A percentile compares a stretch with the other conserved stretches of the same genome.
Conservation (phyloP, 192 early-diverging fungal genomes). For the Coemansia aciculifera region DNA sequence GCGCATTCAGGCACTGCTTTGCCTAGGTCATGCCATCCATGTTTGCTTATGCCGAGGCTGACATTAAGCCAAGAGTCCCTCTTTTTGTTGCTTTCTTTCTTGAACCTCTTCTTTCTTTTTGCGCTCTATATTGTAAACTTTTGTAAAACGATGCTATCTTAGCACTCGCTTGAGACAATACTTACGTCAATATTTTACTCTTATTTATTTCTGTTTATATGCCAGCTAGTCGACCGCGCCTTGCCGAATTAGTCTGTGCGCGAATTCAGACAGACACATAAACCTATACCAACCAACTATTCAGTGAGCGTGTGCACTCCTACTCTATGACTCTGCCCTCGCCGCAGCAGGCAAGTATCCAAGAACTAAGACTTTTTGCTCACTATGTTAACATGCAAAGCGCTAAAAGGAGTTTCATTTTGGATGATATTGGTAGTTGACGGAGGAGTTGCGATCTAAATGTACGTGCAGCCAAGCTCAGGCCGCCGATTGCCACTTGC, state of each 20-base stretch:
- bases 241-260: conserved; percentile 5
- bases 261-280: conserved; percentile 1
- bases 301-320: neutral
- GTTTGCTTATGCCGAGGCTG: conserved; percentile 3
- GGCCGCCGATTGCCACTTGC: conserved; percentile 44
- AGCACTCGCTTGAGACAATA: neutral
- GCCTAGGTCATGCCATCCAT: conserved; percentile 7
- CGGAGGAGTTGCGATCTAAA: conserved; percentile 17
- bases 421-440: neutral
- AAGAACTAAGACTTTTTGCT: neutral
- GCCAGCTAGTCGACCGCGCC: neutral
- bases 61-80: neutral
- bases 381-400: neutral
- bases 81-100: neutral
- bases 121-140: no score
- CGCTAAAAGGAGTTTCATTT: neutral
- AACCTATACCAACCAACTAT: neutral
- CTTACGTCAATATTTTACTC: neutral
- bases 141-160: neutral
- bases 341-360: conserved; percentile 3
- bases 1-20: conserved; percentile 5
- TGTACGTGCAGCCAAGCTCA: conserved; percentile 27
- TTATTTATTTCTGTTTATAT: neutral
- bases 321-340: conserved; percentile 1
- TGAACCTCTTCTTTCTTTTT: neutral